These are phyloP conservation scores for Xeromyces bisporus DNA, from an alignment of 495 filamentous ascomycete genomes.

Conservation along the genomic window DNA sequence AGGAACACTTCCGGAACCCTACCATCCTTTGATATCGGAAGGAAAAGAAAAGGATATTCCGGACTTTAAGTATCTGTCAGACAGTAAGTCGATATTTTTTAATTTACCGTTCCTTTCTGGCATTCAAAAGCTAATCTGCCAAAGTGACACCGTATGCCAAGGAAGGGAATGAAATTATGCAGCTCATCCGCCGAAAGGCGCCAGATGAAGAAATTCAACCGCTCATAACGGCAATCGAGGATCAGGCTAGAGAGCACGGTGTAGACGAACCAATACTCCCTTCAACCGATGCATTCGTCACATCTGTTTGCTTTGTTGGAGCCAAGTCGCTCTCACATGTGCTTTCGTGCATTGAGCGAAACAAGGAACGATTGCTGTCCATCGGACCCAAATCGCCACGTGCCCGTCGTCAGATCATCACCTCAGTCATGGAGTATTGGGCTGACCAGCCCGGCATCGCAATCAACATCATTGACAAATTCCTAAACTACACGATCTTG, in stretches of 20 bases:
- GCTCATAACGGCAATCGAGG: conserved; percentile 59
- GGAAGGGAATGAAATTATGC: conserved; percentile 63
- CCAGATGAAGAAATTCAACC: conserved; percentile 64
- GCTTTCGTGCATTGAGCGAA: conserved; percentile 86
- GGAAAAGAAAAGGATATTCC: conserved; percentile 87
- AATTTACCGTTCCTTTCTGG: background rate
- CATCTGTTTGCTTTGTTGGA: conserved; percentile 78
- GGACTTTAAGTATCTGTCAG: conserved; percentile 75
- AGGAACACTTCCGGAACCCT: conserved; percentile 75
- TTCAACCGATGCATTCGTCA: conserved; percentile 85
- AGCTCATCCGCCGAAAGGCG: conserved; percentile 67
- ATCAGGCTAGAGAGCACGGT: conserved; percentile 46
- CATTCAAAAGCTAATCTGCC: background rate
- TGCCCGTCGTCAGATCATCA: conserved; percentile 74
- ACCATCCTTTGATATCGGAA: conserved; percentile 62
- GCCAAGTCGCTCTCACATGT: conserved; percentile 93
- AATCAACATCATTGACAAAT: conserved; percentile 85
- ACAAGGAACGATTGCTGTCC: conserved; percentile 73
- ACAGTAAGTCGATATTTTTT: conserved; percentile 39
- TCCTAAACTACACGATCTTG: conserved; percentile 93
- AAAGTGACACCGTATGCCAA: conserved; percentile 62
- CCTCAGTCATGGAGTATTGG: conserved; percentile 86
- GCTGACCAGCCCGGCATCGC: conserved; percentile 80
- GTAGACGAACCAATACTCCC: conserved; percentile 57
- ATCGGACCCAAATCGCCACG: conserved; percentile 54